phyloP scores from a whole-genome alignment of 2,329 filamentous ascomycete species.

The Hypoxylon sp. region DNA sequence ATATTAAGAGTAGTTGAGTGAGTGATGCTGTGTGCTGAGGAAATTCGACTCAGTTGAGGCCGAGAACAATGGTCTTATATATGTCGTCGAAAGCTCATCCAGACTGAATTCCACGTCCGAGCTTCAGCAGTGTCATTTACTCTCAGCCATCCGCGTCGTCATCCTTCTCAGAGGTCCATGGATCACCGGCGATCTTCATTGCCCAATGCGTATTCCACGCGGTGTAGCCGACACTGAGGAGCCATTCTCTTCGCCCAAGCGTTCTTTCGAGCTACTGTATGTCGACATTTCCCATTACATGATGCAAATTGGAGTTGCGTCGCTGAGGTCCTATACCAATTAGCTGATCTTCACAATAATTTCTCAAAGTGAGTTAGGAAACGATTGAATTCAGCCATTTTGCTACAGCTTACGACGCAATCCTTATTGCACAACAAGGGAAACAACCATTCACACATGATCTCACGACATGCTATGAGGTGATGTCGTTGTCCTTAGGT shows the following conservation, averaged over 20 bases:
- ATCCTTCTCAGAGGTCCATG: conserved; percentile 10
- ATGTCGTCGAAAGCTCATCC: not conserved
- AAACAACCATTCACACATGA: conserved; percentile 5
- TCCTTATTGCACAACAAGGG: conserved; percentile 10
- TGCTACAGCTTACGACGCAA: conserved; percentile 26
- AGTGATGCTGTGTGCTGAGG: conserved; percentile 10
- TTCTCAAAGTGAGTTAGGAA: conserved; percentile 8
- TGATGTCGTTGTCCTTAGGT: conserved; percentile 17
- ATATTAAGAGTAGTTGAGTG: conserved; percentile 4
- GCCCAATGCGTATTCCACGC: conserved; percentile 15
- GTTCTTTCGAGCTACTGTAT: not conserved
- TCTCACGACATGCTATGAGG: conserved; percentile 8
- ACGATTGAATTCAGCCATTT: conserved; percentile 10
- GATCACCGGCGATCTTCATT: conserved; percentile 21
- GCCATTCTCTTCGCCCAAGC: not conserved
- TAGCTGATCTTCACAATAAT: conserved; percentile 11
- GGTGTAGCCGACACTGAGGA: not conserved
- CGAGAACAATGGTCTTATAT: conserved; percentile 8
- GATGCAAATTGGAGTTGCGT: conserved; percentile 11
- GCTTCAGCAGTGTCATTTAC: conserved; percentile 8
- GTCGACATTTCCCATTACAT: conserved; percentile 17
- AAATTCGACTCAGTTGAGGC: not conserved
- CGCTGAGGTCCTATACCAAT: conserved; percentile 2
- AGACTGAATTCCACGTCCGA: conserved; percentile 3
- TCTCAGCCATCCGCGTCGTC: conserved; percentile 20